Evolutionary conservation across 2,329 filamentous ascomycete species (phyloP).

Genomic region (Penicillium sp.): DNA sequence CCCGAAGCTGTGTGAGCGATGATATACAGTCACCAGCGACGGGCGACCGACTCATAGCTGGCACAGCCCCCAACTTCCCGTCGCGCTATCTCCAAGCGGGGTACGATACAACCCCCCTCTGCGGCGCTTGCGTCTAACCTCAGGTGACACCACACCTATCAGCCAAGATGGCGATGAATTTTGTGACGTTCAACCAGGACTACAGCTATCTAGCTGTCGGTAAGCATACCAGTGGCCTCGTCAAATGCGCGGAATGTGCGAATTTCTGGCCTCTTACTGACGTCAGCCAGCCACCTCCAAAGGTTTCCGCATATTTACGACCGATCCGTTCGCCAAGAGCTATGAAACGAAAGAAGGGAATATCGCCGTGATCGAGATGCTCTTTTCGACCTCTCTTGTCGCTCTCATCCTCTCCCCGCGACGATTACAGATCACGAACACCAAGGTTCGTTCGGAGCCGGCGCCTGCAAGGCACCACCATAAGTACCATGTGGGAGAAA

Average conservation of each 20-base stretch:
- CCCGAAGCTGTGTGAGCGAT: constrained; percentile 19
- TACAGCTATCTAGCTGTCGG: constrained; percentile 96
- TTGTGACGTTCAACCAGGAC: constrained; percentile 99
- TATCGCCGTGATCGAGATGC: constrained; percentile 96
- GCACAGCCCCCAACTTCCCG: constrained; percentile 17
- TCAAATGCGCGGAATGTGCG: not conserved
- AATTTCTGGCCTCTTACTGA: constrained; percentile 22
- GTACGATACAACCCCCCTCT: constrained; percentile 25
- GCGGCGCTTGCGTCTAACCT: constrained; percentile 26
- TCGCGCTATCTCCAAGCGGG: constrained; percentile 27
- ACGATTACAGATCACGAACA: constrained; percentile 95
- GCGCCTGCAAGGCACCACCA: constrained; percentile 13
- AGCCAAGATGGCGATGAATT: constrained; percentile 80
- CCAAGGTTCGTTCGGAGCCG: constrained; percentile 69
- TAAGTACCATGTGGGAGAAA: constrained; percentile 10
- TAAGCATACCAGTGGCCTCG: constrained; percentile 51
- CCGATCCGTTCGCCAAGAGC: constrained; percentile 92
- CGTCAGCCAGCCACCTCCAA: constrained; percentile 75
- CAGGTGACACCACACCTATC: constrained; percentile 11
- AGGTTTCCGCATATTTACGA: constrained; percentile 96
- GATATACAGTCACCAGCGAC: constrained; percentile 27
- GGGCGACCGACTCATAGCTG: constrained; percentile 30
- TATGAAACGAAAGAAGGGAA: constrained; percentile 95
- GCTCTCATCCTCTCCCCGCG: constrained; percentile 90
- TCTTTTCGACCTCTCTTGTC: constrained; percentile 96